Percentiles rank a stretch among this genome's conserved stretches.
These are phyloP conservation scores for Mortierella sp. DNA, from an alignment of 371 early-diverging fungal genomes.

Conservation along the genomic window DNA sequence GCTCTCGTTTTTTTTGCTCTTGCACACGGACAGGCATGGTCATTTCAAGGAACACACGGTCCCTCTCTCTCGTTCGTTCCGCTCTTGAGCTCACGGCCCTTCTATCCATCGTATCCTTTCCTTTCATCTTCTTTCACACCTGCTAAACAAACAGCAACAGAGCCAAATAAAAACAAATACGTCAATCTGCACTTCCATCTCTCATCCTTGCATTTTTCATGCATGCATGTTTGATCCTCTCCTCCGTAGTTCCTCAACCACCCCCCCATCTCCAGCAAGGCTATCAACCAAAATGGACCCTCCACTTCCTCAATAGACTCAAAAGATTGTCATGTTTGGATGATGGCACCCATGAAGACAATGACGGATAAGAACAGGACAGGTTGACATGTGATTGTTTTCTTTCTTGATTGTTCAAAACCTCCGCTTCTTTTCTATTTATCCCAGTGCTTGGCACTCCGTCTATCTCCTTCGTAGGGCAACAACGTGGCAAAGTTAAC, in stretches of 20 bases:
- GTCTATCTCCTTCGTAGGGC: neutral
- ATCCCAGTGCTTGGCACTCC: neutral
- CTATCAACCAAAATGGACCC: no score
- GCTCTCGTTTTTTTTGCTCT: neutral
- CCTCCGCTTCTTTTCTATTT: neutral
- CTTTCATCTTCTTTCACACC: neutral
- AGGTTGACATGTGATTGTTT: neutral
- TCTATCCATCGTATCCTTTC: neutral
- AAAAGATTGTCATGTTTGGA: no score
- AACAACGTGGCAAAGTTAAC: conserved; percentile 6
- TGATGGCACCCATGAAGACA: neutral
- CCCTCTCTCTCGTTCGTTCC: neutral
- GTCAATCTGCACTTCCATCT: conserved; percentile 5
- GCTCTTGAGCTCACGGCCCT: neutral
- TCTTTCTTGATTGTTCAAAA: neutral
- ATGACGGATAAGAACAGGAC: neutral
- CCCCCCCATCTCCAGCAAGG: neutral
- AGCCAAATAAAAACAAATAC: neutral
- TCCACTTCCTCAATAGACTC: no score
- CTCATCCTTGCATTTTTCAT: neutral
- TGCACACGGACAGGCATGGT: neutral
- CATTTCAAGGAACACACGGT: neutral
- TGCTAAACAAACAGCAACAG: neutral
- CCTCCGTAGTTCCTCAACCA: neutral
- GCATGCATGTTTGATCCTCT: neutral